Evolutionary conservation across 1,284 basidiomycete genomes (phyloP).

Genomic region (Moesziomyces sp.): DNA sequence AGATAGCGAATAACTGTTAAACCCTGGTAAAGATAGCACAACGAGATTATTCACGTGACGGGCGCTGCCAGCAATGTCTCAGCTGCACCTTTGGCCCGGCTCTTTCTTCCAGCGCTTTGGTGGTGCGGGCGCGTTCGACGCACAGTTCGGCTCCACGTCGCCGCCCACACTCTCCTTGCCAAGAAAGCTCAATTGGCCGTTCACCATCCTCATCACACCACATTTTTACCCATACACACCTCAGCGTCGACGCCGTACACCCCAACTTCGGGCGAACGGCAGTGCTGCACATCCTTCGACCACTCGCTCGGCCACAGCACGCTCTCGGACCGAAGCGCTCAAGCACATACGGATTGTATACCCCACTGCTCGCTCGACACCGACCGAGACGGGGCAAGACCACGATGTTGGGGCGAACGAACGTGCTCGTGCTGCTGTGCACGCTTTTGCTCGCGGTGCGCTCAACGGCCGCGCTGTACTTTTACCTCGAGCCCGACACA

Average conservation of each 20-base stretch:
- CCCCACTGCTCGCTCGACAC: not conserved
- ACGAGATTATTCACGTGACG: conserved; percentile 10
- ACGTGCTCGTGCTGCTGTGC: conserved; percentile 10
- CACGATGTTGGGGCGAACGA: conserved; percentile 19
- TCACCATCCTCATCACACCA: conserved; percentile 16
- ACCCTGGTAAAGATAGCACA: not conserved
- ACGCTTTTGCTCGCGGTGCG: conserved; percentile 20
- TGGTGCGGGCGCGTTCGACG: not conserved
- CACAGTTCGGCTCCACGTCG: conserved; percentile 44
- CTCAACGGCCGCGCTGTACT: conserved; percentile 65
- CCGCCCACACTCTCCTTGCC: not conserved
- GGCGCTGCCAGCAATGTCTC: conserved; percentile 21
- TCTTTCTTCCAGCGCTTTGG: conserved; percentile 16
- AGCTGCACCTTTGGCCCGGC: not conserved
- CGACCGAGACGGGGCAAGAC: not conserved
- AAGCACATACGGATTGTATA: not conserved
- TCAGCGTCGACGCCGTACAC: too few species aligned
- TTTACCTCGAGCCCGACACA: conserved; percentile 69
- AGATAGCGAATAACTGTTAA: conserved; percentile 1
- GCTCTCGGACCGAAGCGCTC: too few species aligned
- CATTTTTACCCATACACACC: too few species aligned
- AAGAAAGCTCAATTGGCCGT: too few species aligned
- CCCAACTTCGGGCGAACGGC: too few species aligned
- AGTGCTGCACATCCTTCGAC: too few species aligned
- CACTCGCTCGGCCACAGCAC: too few species aligned